phyloP scores from a whole-genome alignment of 75 land plant genomes.

The Pinus albicaulis region DNA sequence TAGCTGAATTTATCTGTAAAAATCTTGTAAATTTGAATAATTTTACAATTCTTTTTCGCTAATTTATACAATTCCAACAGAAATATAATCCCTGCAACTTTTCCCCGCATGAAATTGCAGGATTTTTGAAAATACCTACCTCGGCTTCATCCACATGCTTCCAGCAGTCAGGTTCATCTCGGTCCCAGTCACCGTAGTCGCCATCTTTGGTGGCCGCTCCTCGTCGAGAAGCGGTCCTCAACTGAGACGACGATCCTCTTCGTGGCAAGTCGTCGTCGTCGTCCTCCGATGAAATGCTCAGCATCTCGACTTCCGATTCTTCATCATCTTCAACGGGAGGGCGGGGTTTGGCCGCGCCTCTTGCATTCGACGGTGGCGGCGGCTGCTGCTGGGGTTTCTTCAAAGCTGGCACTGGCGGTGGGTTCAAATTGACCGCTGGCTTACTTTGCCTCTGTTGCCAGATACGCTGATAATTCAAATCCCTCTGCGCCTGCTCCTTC shows the following conservation, averaged over 20 bases:
- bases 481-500: slow-evolving; percentile 74
- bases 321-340: slow-evolving; percentile 69
- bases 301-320: slow-evolving; percentile 90
- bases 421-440: slow-evolving; percentile 49
- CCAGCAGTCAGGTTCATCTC: slow-evolving; percentile 68
- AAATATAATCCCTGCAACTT: too few relatives aligned
- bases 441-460: slow-evolving; percentile 19
- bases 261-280: slow-evolving; percentile 46
- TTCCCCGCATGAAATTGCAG: too few relatives aligned
- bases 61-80: too few relatives aligned
- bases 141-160: slow-evolving; percentile 78
- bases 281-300: slow-evolving; percentile 95
- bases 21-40: too few relatives aligned
- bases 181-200: slow-evolving; percentile 39
- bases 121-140: slow-evolving; percentile 28
- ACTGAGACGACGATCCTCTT: neutral
- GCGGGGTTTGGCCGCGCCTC: neutral
- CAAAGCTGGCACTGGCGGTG: slow-evolving; percentile 24
- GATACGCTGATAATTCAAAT: slow-evolving; percentile 41
- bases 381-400: slow-evolving; percentile 10
- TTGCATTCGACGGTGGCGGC: neutral
- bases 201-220: neutral
- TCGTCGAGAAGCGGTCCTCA: slow-evolving; percentile 10
- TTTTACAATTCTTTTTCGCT: too few relatives aligned
- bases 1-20: too few relatives aligned